phyloP scores from a whole-genome alignment of 2,329 filamentous ascomycete genomes.

The Monosporascus sp. region DNA sequence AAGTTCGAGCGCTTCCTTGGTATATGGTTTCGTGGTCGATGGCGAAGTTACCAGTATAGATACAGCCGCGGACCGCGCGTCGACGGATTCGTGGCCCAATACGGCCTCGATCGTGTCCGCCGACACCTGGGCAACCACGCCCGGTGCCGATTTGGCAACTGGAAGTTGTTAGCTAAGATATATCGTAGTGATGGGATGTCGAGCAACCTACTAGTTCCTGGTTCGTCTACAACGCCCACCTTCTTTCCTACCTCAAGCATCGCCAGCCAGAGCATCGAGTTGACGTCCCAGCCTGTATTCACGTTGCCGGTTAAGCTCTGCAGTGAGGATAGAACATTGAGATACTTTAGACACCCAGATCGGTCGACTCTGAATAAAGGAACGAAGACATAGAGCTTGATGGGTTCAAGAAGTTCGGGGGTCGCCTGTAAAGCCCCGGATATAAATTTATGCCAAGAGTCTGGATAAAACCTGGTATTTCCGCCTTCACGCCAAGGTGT shows the following conservation, averaged over 20 bases:
- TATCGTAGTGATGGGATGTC: conserved; percentile 4
- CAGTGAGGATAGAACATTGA: conserved; percentile 51
- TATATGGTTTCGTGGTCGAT: conserved; percentile 69
- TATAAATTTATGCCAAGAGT: conserved; percentile 53
- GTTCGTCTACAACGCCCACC: conserved; percentile 62
- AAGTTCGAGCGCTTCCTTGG: conserved; percentile 52
- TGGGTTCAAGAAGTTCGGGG: conserved; percentile 50
- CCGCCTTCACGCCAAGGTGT: conserved; percentile 32
- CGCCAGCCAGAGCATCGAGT: conserved; percentile 57
- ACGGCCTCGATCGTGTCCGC: conserved; percentile 45
- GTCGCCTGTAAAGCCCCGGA: conserved; percentile 43
- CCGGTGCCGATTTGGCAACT: conserved; percentile 18
- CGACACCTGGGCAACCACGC: conserved; percentile 30
- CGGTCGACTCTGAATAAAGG: conserved; percentile 57
- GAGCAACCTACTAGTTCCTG: conserved; percentile 37
- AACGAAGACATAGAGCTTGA: conserved; percentile 60
- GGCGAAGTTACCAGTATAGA: conserved; percentile 74
- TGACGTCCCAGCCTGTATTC: conserved; percentile 42
- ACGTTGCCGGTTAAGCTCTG: conserved; percentile 41
- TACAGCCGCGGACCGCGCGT: conserved; percentile 73
- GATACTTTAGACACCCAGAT: conserved; percentile 47
- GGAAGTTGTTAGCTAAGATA: conserved; percentile 5
- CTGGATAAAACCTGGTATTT: conserved; percentile 30
- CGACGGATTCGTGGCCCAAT: conserved; percentile 50
- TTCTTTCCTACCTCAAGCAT: conserved; percentile 69